A percentile compares a stretch with the other conserved stretches of the same genome.
phyloP scores from a whole-genome alignment of 2,329 filamentous ascomycete species.

The Colletotrichum nymphaeae region DNA sequence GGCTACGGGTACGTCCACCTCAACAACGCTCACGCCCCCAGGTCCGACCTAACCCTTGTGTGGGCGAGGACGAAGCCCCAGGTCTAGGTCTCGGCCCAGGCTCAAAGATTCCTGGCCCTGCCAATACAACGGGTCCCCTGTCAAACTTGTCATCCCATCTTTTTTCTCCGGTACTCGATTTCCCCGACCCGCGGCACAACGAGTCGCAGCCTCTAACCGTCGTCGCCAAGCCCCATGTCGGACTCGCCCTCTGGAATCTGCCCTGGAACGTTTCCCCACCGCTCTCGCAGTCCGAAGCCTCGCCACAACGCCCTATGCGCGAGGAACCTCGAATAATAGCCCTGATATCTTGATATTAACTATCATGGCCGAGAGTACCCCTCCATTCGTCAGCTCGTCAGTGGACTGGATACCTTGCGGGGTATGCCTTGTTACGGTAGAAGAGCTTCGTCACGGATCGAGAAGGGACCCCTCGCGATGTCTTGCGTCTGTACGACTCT shows the following conservation, averaged over 20 bases:
- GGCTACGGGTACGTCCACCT: background rate
- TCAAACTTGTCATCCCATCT: constrained; percentile 35
- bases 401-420: background rate
- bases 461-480: background rate
- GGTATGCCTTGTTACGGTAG: background rate
- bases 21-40: background rate
- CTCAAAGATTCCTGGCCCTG: constrained; percentile 14
- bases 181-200: constrained; percentile 33
- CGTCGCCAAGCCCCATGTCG: constrained; percentile 9
- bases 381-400: background rate
- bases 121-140: constrained; percentile 4
- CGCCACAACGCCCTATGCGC: constrained; percentile 6
- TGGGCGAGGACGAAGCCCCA: background rate
- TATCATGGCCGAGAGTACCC: background rate
- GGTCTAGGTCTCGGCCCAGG: background rate
- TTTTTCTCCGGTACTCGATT: constrained; percentile 30
- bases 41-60: too few relatives aligned
- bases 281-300: background rate
- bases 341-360: background rate
- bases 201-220: constrained; percentile 33
- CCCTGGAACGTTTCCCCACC: background rate
- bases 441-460: background rate
- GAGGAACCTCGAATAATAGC: background rate
- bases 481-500: background rate
- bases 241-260: background rate